A percentile compares a stretch with the other conserved stretches of the same genome.
Evolutionary conservation across 108 stramenopile species (phyloP).

Genomic region (Pseudonitzschia delicatissima): DNA sequence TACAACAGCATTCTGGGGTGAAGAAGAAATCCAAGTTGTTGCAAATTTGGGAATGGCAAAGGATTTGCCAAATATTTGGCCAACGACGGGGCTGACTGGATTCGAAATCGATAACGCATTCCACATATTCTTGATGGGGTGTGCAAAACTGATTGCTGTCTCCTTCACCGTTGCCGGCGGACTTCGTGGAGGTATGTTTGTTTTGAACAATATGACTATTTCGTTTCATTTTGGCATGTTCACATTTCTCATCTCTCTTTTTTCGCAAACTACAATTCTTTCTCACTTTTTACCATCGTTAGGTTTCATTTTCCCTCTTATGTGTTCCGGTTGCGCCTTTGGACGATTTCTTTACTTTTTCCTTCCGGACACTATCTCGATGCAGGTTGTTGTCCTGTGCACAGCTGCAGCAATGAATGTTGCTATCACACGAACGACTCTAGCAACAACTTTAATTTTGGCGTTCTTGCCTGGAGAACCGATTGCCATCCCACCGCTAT

Average conservation of each 20-base stretch:
- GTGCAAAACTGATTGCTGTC: slow-evolving; percentile 57
- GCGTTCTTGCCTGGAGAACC: slow-evolving; percentile 57
- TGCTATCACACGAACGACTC: slow-evolving; percentile 58
- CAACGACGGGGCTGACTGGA: slow-evolving; percentile 50
- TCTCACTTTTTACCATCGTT: not conserved
- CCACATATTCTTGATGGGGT: slow-evolving; percentile 44
- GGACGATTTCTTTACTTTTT: slow-evolving; percentile 42
- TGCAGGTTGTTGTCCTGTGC: slow-evolving; percentile 41
- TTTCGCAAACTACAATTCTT: not conserved
- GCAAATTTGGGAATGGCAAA: slow-evolving; percentile 46
- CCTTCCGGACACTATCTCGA: slow-evolving; percentile 38
- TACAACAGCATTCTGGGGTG: slow-evolving; percentile 72
- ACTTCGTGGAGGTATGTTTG: slow-evolving; percentile 38
- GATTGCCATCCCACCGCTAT: slow-evolving; percentile 40
- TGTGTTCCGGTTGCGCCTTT: slow-evolving; percentile 56
- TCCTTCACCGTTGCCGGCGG: slow-evolving; percentile 70
- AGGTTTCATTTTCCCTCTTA: slow-evolving; percentile 64
- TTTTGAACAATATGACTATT: not conserved
- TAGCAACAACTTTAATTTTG: slow-evolving; percentile 57
- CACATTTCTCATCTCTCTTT: not conserved
- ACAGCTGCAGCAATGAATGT: slow-evolving; percentile 68
- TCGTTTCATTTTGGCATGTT: not conserved
- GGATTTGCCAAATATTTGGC: slow-evolving; percentile 56
- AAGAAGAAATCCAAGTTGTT: slow-evolving; percentile 51
- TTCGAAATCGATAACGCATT: slow-evolving; percentile 52